Base-by-base conservation (phyloP, 1,284 basidiomycete species). In the Sanghuangporus weigelae region DNA sequence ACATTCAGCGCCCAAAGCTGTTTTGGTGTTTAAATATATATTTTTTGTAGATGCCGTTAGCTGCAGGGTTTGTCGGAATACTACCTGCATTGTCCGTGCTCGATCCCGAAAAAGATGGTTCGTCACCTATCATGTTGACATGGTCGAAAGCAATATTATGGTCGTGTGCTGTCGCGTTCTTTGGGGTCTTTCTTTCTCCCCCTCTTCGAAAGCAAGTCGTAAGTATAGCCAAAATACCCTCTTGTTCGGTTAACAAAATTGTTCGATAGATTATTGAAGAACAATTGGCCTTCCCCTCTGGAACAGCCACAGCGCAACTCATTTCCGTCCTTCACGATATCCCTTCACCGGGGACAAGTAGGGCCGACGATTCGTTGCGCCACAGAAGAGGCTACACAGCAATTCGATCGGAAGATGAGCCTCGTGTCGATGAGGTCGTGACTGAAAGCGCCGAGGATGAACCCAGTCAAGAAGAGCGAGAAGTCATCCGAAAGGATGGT, bases 221-320 rank as follows among this genome's bases (percentile, higher is more conserved):
- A 70, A 54, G 53, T 38, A 36, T 14, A 2, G 16, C 16, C 38
- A 14, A 38, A 14, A 12, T 26, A 1, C 48, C 19, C 50, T n/a
- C 26, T 7, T 38, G 6, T 54, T 16, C 16, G 31, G 19, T 36
- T 38, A n/a, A 6, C 6, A 16, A 54, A 14, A 54, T 38, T 12
- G 12, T 21, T 26, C 39, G 14, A 38, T 66, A 94, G 88, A 96
- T 98, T 63, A 87, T 98, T 50, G 90, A 95, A 73, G 96, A 98
- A 73, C 89, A 96, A 73, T 84, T 98, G 14, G 81, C 92, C 0
- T 98, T 98, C 69, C 96, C 96, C 0, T 95, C 92, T 0, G 96
- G 96, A 23, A 97, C 92, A n/a, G 96, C 96, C 0, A 98, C 96
- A 0, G 96, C 96, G 1, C 96, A 98, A 71, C 81, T 98, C 19